A percentile compares a stretch with the other conserved stretches of the same genome.
phyloP scores from a whole-genome alignment of 164 flowering plant genomes.

The Tetrastigma voinierianum region DNA sequence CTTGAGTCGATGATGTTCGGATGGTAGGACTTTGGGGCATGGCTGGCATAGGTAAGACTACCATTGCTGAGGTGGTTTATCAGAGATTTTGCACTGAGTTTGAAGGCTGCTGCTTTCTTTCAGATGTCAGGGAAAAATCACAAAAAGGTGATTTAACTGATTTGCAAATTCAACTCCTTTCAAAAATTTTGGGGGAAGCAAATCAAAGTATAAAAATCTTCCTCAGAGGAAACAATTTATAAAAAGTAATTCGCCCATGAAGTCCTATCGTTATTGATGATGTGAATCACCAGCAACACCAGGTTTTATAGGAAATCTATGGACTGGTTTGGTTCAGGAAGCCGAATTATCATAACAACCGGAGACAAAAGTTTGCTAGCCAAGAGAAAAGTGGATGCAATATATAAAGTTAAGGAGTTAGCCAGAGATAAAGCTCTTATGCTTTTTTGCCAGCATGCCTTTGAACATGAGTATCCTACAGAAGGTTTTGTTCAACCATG shows the following conservation, averaged over 20 bases:
- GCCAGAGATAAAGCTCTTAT: background rate
- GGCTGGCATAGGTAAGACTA: background rate
- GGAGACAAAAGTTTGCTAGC: background rate
- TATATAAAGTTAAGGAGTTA: background rate
- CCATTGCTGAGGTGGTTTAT: constrained; percentile 1
- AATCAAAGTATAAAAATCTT: background rate
- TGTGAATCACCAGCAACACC: constrained; percentile 5
- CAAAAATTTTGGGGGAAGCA: background rate
- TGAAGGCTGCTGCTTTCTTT: background rate
- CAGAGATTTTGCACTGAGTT: background rate
- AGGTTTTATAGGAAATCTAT: background rate
- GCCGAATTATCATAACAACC: constrained; percentile 2
- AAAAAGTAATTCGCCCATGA: background rate
- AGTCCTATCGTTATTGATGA: constrained; percentile 13
- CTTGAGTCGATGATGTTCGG: background rate
- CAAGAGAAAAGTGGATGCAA: background rate
- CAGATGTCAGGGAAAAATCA: background rate
- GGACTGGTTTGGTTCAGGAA: background rate
- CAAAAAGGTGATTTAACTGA: background rate
- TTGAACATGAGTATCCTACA: background rate
- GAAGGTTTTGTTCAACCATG: background rate
- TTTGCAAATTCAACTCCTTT: constrained; percentile 6
- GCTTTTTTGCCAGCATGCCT: constrained; percentile 2
- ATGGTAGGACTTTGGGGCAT: background rate
- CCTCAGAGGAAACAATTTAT: background rate